A percentile compares a stretch with the other conserved stretches of the same genome.
Conservation (phyloP, 495 filamentous ascomycete species). For the Lineolata rhizophorae region DNA sequence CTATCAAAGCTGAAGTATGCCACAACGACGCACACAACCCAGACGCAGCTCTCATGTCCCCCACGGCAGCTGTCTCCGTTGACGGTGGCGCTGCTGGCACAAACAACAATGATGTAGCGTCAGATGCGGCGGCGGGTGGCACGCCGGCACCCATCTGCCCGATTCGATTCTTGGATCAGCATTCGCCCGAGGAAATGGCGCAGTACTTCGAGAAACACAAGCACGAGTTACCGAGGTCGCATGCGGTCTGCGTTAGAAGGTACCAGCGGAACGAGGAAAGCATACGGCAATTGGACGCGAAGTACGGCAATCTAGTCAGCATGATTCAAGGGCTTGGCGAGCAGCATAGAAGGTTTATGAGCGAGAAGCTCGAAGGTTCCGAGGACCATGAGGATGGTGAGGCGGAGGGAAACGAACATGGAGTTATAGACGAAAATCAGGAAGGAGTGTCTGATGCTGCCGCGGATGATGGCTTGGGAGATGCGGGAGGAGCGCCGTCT, state of each 20-base stretch:
- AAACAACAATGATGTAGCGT: too few species aligned
- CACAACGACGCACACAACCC: constrained; percentile 28
- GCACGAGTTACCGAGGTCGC: constrained; percentile 74
- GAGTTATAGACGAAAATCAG: too few species aligned
- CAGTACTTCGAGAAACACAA: constrained; percentile 80
- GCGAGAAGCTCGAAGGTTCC: constrained; percentile 31
- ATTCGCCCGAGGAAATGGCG: constrained; percentile 77
- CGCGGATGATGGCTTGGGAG: too few species aligned
- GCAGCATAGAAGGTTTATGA: constrained; percentile 66
- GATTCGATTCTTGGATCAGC: constrained; percentile 72
- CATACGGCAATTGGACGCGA: constrained; percentile 67
- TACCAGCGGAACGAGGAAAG: constrained; percentile 67
- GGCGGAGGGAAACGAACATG: too few species aligned
- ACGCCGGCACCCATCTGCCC: constrained; percentile 35
- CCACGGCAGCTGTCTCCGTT: constrained; percentile 19
- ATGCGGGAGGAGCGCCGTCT: too few species aligned
- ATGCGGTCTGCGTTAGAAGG: constrained; percentile 71
- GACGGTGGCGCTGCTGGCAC: too few species aligned
- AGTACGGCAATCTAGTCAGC: constrained; percentile 70
- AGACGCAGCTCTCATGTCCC: constrained; percentile 19
- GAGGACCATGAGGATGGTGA: too few species aligned
- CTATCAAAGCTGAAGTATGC: constrained; percentile 37
- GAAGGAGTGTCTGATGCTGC: too few species aligned
- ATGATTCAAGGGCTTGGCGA: constrained; percentile 74
- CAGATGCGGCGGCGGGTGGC: too few species aligned